Evolutionary conservation across 495 filamentous ascomycete species (phyloP).

Genomic region (Penicillium cinerascens): DNA sequence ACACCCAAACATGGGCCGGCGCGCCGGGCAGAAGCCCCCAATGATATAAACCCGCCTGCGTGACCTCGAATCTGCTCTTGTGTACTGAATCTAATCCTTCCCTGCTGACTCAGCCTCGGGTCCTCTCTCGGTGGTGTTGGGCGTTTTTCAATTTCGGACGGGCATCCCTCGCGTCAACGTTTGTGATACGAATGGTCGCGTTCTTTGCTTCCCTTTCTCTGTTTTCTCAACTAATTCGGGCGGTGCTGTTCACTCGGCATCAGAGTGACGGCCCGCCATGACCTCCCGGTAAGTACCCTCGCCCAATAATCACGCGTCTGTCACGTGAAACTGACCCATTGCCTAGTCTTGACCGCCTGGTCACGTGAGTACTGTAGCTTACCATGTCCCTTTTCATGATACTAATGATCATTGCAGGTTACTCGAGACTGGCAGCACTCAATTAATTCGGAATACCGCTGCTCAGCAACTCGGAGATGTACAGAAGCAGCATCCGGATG

Average conservation of each 20-base stretch:
- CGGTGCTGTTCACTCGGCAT: slow-evolving; percentile 27
- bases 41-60: slow-evolving; percentile 52
- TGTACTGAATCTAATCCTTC: slow-evolving; percentile 29
- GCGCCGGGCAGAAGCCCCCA: slow-evolving; percentile 44
- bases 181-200: slow-evolving; percentile 14
- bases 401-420: slow-evolving; percentile 56
- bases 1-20: slow-evolving; percentile 45
- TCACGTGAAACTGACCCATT: slow-evolving; percentile 37
- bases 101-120: slow-evolving; percentile 25
- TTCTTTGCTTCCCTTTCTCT: slow-evolving; percentile 10
- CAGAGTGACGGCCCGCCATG: slow-evolving; percentile 42
- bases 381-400: slow-evolving; percentile 2
- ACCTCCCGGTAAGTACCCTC: slow-evolving; percentile 48
- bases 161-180: not conserved
- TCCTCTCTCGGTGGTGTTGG: slow-evolving; percentile 15
- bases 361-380: slow-evolving; percentile 68
- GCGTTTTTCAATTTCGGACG: slow-evolving; percentile 19
- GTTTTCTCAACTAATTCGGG: slow-evolving; percentile 16
- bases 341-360: slow-evolving; percentile 78
- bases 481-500: slow-evolving; percentile 95
- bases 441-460: slow-evolving; percentile 90
- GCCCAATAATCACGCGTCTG: slow-evolving; percentile 29
- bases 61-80: slow-evolving; percentile 42
- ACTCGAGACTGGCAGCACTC: slow-evolving; percentile 93
- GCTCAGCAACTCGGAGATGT: slow-evolving; percentile 95